phyloP scores from a whole-genome alignment of 2,329 filamentous ascomycete species.

The Fusarium gaditjirri region DNA sequence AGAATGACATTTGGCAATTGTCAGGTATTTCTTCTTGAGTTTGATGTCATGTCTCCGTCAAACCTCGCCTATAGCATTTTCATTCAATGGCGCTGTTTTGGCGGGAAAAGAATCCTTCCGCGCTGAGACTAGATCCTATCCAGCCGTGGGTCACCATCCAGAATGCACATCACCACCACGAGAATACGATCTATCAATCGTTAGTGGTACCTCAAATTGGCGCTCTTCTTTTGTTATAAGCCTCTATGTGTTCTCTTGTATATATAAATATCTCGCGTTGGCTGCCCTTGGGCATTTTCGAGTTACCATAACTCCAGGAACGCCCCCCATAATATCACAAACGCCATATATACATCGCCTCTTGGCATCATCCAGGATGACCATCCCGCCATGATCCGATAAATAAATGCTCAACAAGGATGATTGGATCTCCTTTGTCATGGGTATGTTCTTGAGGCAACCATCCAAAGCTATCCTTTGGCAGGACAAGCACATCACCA shows the following conservation, averaged over 20 bases:
- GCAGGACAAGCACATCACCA: conserved; percentile 49
- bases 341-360: not conserved
- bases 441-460: conserved; percentile 33
- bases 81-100: not conserved
- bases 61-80: not conserved
- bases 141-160: not conserved
- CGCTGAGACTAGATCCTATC: not conserved
- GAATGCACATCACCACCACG: not conserved
- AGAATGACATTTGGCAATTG: not conserved
- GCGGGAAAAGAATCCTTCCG: not conserved
- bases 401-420: conserved; percentile 37
- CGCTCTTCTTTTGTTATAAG: not conserved
- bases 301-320: not conserved
- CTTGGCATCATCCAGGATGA: conserved; percentile 15
- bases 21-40: not conserved
- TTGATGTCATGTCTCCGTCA: not conserved
- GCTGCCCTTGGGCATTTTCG: not conserved
- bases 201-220: not conserved
- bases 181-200: not conserved
- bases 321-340: not conserved
- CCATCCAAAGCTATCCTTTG: conserved; percentile 45
- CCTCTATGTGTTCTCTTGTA: not conserved
- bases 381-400: conserved; percentile 35
- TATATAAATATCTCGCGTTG: not conserved
- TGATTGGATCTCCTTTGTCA: conserved; percentile 23